A percentile compares a stretch with the other conserved stretches of the same genome.
phyloP scores from a whole-genome alignment of 192 early-diverging fungal genomes.

The Piromyces finnis region DNA sequence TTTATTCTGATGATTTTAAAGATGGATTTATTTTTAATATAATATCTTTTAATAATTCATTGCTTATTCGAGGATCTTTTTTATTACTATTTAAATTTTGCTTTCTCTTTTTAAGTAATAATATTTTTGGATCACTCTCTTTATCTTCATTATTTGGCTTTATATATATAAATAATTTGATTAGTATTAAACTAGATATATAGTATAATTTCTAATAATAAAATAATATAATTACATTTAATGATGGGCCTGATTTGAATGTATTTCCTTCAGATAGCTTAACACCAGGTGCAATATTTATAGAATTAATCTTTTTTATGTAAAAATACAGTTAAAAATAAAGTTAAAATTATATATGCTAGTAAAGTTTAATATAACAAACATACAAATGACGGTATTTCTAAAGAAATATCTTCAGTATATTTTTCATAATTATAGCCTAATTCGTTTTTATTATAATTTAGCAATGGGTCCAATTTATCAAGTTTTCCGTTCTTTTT shows the following conservation, averaged over 20 bases:
- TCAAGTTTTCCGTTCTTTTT: neutral
- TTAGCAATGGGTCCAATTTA: neutral
- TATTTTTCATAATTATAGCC: neutral
- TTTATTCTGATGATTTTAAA: neutral
- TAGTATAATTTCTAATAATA: no score
- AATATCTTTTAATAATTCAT: neutral
- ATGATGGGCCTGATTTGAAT: neutral
- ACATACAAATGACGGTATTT: neutral
- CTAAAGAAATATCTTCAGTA: neutral
- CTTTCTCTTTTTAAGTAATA: neutral
- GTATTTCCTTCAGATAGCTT: neutral
- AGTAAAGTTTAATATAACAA: no score
- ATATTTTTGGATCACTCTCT: neutral
- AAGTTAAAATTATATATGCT: no score
- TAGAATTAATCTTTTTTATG: neutral
- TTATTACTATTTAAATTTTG: neutral
- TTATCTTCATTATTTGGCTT: neutral
- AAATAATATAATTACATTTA: neutral
- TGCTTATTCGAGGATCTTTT: neutral
- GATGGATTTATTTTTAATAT: neutral
- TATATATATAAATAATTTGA: no score
- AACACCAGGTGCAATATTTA: neutral
- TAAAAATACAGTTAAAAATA: no score
- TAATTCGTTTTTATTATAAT: neutral
- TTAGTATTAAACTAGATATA: no score